A percentile compares a stretch with the other conserved stretches of the same genome.
phyloP scores from a whole-genome alignment of 2,329 filamentous ascomycete species.

The Pseudofabraea citricarpa region DNA sequence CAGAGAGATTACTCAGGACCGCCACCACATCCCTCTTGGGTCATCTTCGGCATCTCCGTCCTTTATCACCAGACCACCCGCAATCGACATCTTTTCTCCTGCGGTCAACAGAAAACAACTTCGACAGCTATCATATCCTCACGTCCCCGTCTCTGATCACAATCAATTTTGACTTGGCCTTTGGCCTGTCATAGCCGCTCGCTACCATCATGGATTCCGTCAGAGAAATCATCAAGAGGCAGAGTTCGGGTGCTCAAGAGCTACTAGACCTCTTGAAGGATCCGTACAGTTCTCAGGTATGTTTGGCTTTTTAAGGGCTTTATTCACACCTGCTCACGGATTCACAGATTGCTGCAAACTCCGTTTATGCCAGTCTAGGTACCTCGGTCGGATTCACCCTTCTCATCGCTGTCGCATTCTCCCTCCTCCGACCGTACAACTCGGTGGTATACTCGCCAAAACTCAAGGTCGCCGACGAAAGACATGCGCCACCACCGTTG shows the following conservation, averaged over 20 bases:
- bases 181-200: conserved; percentile 1
- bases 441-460: conserved; percentile 91
- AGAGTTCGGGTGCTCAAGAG: conserved; percentile 2
- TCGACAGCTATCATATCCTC: not conserved
- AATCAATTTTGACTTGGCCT: not conserved
- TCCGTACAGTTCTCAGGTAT: conserved; percentile 9
- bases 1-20: conserved; percentile 2
- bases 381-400: conserved; percentile 74
- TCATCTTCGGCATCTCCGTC: not conserved
- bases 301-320: not conserved
- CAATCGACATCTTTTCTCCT: not conserved
- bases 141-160: not conserved
- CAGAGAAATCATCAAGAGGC: not conserved
- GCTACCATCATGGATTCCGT: conserved; percentile 1
- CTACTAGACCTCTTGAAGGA: conserved; percentile 8
- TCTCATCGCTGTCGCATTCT: conserved; percentile 76
- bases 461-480: conserved; percentile 85
- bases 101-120: not conserved
- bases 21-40: conserved; percentile 1
- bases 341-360: conserved; percentile 36
- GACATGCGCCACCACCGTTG: conserved; percentile 81
- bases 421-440: conserved; percentile 84
- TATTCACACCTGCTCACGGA: not conserved
- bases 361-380: conserved; percentile 73
- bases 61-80: not conserved